Conservation (phyloP, 2,329 filamentous ascomycete genomes). For the Microsporum ferrugineum region DNA sequence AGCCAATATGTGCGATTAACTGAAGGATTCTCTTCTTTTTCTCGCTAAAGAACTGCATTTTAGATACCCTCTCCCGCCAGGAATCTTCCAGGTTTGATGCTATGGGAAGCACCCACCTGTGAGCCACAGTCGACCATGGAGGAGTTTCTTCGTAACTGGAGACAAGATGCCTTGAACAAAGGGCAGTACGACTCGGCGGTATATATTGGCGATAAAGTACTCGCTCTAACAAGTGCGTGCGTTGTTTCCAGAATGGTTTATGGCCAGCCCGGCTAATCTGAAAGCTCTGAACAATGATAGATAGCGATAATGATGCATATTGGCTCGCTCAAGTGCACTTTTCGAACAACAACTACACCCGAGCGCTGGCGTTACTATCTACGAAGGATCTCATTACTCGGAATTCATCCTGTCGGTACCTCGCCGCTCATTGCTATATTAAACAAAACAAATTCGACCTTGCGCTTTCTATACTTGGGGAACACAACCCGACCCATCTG, state of each 20-base stretch:
- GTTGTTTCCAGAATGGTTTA: slow-evolving; percentile 7
- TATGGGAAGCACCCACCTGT: neutral
- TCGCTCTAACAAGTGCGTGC: slow-evolving; percentile 70
- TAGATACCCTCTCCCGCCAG: neutral
- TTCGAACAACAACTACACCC: slow-evolving; percentile 84
- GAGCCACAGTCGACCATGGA: slow-evolving; percentile 54
- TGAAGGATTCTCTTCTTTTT: neutral
- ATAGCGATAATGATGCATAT: slow-evolving; percentile 86
- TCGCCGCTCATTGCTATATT: slow-evolving; percentile 87
- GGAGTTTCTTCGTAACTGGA: slow-evolving; percentile 84
- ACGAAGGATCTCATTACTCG: slow-evolving; percentile 70
- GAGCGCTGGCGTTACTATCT: slow-evolving; percentile 74
- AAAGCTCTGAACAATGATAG: slow-evolving; percentile 38
- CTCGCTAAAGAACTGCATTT: neutral
- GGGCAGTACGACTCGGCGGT: slow-evolving; percentile 94
- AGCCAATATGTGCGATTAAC: neutral
- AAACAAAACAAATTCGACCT: slow-evolving; percentile 86
- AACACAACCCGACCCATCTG: slow-evolving; percentile 86
- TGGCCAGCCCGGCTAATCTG: neutral
- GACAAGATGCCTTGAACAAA: slow-evolving; percentile 88
- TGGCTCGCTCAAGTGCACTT: slow-evolving; percentile 99
- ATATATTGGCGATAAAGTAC: slow-evolving; percentile 91
- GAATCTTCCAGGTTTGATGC: neutral
- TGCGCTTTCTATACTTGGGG: slow-evolving; percentile 72
- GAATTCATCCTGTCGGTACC: slow-evolving; percentile 80